Evolutionary conservation across 163 green algal species (phyloP).

Genomic region (Prototheca stagnorum): DNA sequence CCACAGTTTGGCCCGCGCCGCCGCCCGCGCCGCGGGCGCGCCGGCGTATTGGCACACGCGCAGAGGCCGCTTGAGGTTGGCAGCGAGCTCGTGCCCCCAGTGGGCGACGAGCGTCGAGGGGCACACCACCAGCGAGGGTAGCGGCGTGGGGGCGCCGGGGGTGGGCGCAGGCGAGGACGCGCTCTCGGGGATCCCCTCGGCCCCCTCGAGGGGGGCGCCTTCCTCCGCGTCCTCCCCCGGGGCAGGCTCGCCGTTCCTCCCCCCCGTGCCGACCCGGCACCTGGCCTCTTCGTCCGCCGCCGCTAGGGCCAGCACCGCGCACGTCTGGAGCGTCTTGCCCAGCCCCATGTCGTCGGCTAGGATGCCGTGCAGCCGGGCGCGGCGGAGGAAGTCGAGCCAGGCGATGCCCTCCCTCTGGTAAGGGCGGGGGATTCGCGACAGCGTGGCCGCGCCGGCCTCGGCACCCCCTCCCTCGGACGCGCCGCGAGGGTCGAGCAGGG

Average conservation of each 20-base stretch:
- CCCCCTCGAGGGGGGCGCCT: no score
- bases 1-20: slow-evolving; percentile 15
- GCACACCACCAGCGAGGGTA: slow-evolving; percentile 75
- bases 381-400: slow-evolving; percentile 72
- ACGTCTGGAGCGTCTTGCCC: slow-evolving; percentile 71
- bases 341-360: slow-evolving; percentile 86
- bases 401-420: slow-evolving; percentile 75
- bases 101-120: slow-evolving; percentile 85
- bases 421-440: slow-evolving; percentile 24
- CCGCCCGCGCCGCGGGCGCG: slow-evolving; percentile 25
- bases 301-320: slow-evolving; percentile 60
- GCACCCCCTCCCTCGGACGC: no score
- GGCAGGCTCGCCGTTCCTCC: no score
- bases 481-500: slow-evolving; percentile 61
- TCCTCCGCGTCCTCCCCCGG: no score
- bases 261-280: no score
- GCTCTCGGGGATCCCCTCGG: no score
- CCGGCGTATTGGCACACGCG: slow-evolving; percentile 51
- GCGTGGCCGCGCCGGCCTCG: no score
- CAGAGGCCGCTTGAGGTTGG: slow-evolving; percentile 41
- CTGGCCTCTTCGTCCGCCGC: no score
- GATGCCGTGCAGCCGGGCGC: slow-evolving; percentile 78
- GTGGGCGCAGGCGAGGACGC: not conserved
- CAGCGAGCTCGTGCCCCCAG: slow-evolving; percentile 77
- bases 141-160: slow-evolving; percentile 3